phyloP scores from a whole-genome alignment of 495 filamentous ascomycete genomes.

The Annulohypoxylon nitens region DNA sequence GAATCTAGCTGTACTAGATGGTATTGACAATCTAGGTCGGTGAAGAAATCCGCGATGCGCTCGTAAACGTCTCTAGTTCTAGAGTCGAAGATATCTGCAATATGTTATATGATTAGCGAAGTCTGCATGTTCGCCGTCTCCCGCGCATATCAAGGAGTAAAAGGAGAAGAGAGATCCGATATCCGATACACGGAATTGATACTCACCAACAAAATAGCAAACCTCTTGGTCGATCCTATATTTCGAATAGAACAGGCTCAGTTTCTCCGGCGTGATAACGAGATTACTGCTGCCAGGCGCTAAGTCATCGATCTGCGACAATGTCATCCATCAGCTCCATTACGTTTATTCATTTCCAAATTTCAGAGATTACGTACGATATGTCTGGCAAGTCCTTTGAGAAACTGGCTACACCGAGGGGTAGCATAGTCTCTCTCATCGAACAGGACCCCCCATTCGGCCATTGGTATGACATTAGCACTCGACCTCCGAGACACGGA shows the following conservation, averaged over 20 bases:
- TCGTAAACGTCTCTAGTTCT: conserved; percentile 50
- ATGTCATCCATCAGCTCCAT: conserved; percentile 46
- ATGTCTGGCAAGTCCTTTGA: conserved; percentile 82
- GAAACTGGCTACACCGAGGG: conserved; percentile 74
- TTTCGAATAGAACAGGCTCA: conserved; percentile 81
- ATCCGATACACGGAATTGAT: neutral
- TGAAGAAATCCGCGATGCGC: conserved; percentile 74
- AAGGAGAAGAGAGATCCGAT: neutral
- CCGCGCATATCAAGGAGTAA: neutral
- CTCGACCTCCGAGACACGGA: conserved; percentile 21
- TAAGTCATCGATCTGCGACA: conserved; percentile 79
- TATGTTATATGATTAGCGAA: conserved; percentile 21
- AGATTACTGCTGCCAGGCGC: conserved; percentile 74
- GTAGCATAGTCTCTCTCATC: conserved; percentile 76
- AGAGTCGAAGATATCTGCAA: conserved; percentile 64
- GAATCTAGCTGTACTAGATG: conserved; percentile 78
- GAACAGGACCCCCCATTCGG: conserved; percentile 83
- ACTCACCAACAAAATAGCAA: conserved; percentile 55
- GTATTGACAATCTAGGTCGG: conserved; percentile 81
- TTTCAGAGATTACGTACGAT: conserved; percentile 67
- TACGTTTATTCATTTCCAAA: neutral
- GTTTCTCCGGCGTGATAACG: conserved; percentile 85
- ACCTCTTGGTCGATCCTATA: conserved; percentile 72
- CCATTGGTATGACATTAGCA: conserved; percentile 47
- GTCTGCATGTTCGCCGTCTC: neutral